These are phyloP conservation scores for Kodamaea derodonti DNA, from an alignment of 1,139 yeast species.

Conservation along the genomic window DNA sequence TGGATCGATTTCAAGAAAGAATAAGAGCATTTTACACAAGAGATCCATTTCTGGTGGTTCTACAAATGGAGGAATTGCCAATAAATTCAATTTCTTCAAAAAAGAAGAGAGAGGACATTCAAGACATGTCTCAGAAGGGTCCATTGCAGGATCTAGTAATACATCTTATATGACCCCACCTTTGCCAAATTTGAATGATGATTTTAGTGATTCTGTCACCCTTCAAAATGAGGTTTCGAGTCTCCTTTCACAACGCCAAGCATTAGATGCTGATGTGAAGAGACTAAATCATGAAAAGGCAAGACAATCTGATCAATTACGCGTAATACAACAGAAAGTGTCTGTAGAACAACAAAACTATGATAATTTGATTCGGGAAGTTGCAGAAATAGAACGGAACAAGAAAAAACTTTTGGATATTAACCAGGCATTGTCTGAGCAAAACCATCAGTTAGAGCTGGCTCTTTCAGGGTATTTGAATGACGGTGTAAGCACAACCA, in stretches of 20 bases:
- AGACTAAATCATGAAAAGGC: conserved; percentile 27
- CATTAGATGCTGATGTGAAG: conserved; percentile 27
- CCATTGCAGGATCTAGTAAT: conserved; percentile 28
- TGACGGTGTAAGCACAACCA: not conserved
- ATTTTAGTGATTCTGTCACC: not conserved
- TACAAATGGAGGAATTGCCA: conserved; percentile 15
- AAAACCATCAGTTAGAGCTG: conserved; percentile 20
- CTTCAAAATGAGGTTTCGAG: not conserved
- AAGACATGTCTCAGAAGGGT: conserved; percentile 42
- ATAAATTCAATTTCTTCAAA: conserved; percentile 35
- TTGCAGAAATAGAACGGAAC: conserved; percentile 24
- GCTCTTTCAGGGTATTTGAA: conserved; percentile 4
- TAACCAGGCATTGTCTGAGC: conserved; percentile 24
- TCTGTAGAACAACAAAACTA: conserved; percentile 15
- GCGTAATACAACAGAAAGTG: conserved; percentile 9
- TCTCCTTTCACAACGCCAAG: conserved; percentile 7
- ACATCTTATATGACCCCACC: conserved; percentile 46
- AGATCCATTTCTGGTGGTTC: conserved; percentile 41
- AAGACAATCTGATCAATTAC: conserved; percentile 25
- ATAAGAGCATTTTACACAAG: conserved; percentile 28
- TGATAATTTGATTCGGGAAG: conserved; percentile 27
- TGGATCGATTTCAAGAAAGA: conserved; percentile 21
- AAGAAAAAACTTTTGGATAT: conserved; percentile 22
- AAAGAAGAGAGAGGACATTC: conserved; percentile 26
- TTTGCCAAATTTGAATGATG: conserved; percentile 19